phyloP scores from a whole-genome alignment of 768 basidiomycete genomes.

The Naematelia encephala region DNA sequence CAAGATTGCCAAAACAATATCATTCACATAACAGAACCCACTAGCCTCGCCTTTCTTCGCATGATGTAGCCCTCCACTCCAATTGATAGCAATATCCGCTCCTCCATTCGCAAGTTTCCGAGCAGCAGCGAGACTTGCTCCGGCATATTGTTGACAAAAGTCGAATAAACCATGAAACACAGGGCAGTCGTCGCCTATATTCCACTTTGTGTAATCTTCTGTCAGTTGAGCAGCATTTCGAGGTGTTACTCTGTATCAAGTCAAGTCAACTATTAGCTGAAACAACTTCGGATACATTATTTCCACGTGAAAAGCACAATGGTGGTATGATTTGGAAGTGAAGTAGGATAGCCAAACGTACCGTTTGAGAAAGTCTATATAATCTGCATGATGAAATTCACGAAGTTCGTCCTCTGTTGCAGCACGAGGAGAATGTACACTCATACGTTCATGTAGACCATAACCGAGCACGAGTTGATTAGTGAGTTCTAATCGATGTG shows the following conservation, averaged over 20 bases:
- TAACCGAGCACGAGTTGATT: slow-evolving; percentile 95
- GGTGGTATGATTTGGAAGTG: slow-evolving; percentile 2
- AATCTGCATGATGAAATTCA: slow-evolving; percentile 89
- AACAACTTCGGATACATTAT: no score
- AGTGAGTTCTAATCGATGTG: slow-evolving; percentile 89
- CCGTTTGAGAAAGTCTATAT: slow-evolving; percentile 92
- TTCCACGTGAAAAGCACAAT: no score
- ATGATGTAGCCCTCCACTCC: slow-evolving; percentile 97
- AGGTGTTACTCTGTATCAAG: slow-evolving; percentile 68
- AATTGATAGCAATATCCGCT: slow-evolving; percentile 97
- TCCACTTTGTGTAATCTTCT: slow-evolving; percentile 63
- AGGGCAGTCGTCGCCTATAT: slow-evolving; percentile 96
- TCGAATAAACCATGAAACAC: slow-evolving; percentile 93
- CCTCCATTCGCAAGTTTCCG: slow-evolving; percentile 76
- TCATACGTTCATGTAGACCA: slow-evolving; percentile 91
- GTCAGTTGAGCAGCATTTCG: slow-evolving; percentile 54
- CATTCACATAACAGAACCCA: slow-evolving; percentile 97
- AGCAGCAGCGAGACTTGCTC: slow-evolving; percentile 85
- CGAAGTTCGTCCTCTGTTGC: slow-evolving; percentile 88
- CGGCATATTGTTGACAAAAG: slow-evolving; percentile 91
- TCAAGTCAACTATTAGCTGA: no score
- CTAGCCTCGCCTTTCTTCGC: slow-evolving; percentile 97
- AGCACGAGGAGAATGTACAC: slow-evolving; percentile 82
- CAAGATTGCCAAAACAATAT: slow-evolving; percentile 89
- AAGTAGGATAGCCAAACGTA: slow-evolving; percentile 49